Evolutionary conservation across 352 stramenopile species (phyloP).

Genomic region (Pythium chondricola): DNA sequence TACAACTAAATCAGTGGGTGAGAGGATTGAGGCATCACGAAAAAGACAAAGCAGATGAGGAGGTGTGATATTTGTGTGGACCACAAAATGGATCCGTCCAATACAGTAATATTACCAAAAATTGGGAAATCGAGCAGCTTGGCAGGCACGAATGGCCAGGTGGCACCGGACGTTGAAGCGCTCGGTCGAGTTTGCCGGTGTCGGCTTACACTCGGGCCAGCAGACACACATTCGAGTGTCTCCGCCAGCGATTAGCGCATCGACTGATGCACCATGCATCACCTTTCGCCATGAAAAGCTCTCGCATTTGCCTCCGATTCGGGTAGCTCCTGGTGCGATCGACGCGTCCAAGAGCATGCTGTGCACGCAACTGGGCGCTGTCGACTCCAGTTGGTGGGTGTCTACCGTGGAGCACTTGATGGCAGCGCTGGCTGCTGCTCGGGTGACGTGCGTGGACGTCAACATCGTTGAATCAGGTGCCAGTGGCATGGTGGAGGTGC

Average conservation of each 20-base stretch:
- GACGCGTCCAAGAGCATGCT: slow-evolving; percentile 38
- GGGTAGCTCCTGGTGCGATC: slow-evolving; percentile 28
- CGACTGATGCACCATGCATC: slow-evolving; percentile 2
- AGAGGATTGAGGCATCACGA: too few relatives aligned
- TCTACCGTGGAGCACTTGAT: slow-evolving; percentile 68
- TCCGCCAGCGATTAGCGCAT: slow-evolving; percentile 24
- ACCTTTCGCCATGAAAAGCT: slow-evolving; percentile 1
- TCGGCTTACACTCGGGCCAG: slow-evolving; percentile 54
- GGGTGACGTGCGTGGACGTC: slow-evolving; percentile 40
- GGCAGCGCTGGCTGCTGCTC: slow-evolving; percentile 41
- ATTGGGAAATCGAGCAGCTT: too few relatives aligned
- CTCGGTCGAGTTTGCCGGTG: slow-evolving; percentile 40
- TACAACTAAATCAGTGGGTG: too few relatives aligned
- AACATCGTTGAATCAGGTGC: slow-evolving; percentile 16
- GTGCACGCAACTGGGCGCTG: slow-evolving; percentile 42
- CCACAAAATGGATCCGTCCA: too few relatives aligned
- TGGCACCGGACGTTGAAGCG: slow-evolving; percentile 49
- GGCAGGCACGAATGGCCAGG: too few relatives aligned
- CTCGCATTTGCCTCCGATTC: slow-evolving; percentile 11
- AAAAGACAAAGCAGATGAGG: too few relatives aligned
- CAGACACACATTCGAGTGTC: slow-evolving; percentile 26
- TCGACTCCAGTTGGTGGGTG: slow-evolving; percentile 18
- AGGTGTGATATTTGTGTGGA: too few relatives aligned
- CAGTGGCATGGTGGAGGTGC: slow-evolving; percentile 30
- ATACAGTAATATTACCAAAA: too few relatives aligned